phyloP scores from a whole-genome alignment of 2,329 filamentous ascomycete genomes.

The Penicillium sp. region DNA sequence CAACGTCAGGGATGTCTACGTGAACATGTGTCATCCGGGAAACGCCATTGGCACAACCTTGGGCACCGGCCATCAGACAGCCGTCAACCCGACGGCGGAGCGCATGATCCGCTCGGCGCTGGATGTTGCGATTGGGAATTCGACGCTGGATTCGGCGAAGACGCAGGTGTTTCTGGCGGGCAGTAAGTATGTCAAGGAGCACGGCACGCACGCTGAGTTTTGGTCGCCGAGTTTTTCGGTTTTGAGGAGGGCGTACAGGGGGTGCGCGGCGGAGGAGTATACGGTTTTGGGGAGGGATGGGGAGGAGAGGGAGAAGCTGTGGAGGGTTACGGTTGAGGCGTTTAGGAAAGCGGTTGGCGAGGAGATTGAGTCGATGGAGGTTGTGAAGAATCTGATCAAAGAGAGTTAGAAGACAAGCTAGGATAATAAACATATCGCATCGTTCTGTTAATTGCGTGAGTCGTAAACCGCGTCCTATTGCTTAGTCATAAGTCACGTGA shows the following conservation, averaged over 20 bases:
- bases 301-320: constrained; percentile 6
- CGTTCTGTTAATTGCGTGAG: too few relatives aligned
- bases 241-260: constrained; percentile 6
- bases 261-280: constrained; percentile 8
- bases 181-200: constrained; percentile 3
- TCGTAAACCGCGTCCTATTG: too few relatives aligned
- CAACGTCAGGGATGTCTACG: not conserved
- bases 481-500: constrained; percentile 8
- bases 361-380: constrained; percentile 8
- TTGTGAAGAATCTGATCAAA: constrained; percentile 3
- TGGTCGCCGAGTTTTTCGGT: constrained; percentile 9
- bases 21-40: constrained; percentile 11
- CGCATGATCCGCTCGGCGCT: not conserved
- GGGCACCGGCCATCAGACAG: constrained; percentile 5
- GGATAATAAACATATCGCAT: too few relatives aligned
- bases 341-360: constrained; percentile 10
- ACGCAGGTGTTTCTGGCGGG: constrained; percentile 12
- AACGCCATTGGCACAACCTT: constrained; percentile 9
- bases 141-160: constrained; percentile 8
- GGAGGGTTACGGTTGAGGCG: constrained; percentile 7
- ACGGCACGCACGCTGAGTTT: not conserved
- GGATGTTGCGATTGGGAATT: constrained; percentile 7
- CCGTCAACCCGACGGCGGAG: constrained; percentile 5
- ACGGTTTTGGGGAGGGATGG: constrained; percentile 9
- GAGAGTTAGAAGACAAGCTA: not conserved